Conservation (phyloP, 257 asterid genomes). For the Galeopsis tetrahit region DNA sequence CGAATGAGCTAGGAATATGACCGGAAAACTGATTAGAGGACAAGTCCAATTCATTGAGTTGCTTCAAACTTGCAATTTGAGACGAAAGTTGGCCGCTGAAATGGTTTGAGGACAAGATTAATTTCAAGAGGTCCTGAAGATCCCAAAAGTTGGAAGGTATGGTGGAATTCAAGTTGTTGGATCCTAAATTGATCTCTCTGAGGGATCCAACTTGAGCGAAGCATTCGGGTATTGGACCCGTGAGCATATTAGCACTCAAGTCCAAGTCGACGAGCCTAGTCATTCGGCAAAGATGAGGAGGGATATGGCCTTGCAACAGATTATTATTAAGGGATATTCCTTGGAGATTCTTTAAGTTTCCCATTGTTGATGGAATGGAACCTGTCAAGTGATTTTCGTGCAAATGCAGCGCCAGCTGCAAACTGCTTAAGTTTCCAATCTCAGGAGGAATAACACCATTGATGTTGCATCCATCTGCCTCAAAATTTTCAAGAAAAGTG, state of each 20-base stretch:
- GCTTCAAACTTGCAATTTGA: constrained; percentile 26
- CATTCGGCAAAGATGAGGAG: constrained; percentile 24
- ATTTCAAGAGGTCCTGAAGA: constrained; percentile 22
- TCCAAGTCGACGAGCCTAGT: constrained; percentile 24
- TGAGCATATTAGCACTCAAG: constrained; percentile 29
- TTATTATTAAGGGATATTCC: not conserved
- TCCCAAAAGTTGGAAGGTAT: constrained; percentile 37
- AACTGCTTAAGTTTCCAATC: constrained; percentile 27
- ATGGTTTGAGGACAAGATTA: constrained; percentile 35
- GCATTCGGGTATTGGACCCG: constrained; percentile 40
- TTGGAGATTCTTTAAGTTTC: constrained; percentile 6
- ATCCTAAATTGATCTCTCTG: constrained; percentile 27
- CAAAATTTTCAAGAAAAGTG: not conserved
- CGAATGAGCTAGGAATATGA: constrained; percentile 36
- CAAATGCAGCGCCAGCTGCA: not conserved
- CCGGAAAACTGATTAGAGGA: constrained; percentile 39
- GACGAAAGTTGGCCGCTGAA: constrained; percentile 35
- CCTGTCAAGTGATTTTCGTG: not conserved
- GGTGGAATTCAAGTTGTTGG: constrained; percentile 33
- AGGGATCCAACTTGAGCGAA: constrained; percentile 31
- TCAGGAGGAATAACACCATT: constrained; percentile 21
- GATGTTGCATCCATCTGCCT: constrained; percentile 1
- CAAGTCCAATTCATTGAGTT: constrained; percentile 27
- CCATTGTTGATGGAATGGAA: constrained; percentile 8
- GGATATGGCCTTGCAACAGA: constrained; percentile 33